Evolutionary conservation across 2,329 filamentous ascomycete genomes (phyloP), one percentile per base, ranked within the genome.

Genomic region (Diaporthe longicolla): DNA sequence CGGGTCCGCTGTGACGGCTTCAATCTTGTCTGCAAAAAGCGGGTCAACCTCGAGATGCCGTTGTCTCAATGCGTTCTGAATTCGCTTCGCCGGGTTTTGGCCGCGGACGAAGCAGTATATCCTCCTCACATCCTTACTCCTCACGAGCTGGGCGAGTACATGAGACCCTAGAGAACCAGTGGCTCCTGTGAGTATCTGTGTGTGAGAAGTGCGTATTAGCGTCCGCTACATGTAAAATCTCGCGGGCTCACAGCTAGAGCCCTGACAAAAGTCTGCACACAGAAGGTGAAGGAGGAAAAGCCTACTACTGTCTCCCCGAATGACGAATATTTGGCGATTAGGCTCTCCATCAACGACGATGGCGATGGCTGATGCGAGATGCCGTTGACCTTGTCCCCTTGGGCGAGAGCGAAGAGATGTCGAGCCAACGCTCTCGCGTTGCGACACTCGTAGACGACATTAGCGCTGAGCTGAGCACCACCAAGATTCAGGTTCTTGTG

Each of bases 321-420:
- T 7, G 74, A 74, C 0, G 86, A 83, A 74, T 87, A 88, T 71
- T 86, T 82, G 9, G 84, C 78, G 19, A 89, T 85, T 63, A 90
- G 78, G 2, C 82, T 78, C 35, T 79, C 73, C 86, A 89, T 89
- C 29, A 68, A 37, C 84, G 68, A 68, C 80, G 45, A 32, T 6
- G 29, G 29, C 3, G 29, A 32, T 7, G 21, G 9, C 29, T 76
- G 17, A 85, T 81, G 15, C 82, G 80, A 19, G 77, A 75, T 11
- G 66, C 50, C 66, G 37, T 21, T 52, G 29, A 32, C 78, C 77
- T 35, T 80, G 74, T 4, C 52, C 73, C 1, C 72, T 80, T 52
- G 82, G 81, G 35, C 83, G 61, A 10, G 77, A 75, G 68, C 78
- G 80, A 26, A 84, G 79, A 59, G 80, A 70, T 17, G 74, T 76